phyloP scores from a whole-genome alignment of 345 rosid species.

The Eucalyptus coolabah region DNA sequence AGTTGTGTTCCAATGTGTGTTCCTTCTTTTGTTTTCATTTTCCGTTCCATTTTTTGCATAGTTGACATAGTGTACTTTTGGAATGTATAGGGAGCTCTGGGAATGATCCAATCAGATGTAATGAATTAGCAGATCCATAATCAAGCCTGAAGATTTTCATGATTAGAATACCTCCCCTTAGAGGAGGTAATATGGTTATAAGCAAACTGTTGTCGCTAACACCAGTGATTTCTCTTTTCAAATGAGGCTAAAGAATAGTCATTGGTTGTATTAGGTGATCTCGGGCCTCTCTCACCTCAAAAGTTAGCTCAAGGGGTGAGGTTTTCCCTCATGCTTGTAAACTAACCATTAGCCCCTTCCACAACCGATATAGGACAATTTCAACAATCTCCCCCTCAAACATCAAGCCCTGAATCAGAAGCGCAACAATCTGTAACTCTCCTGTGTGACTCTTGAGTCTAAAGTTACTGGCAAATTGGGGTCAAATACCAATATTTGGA shows the following conservation, averaged over 20 bases:
- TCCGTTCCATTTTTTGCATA: neutral
- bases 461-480: too few species aligned
- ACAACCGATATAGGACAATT: too few species aligned
- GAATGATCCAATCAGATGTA: neutral
- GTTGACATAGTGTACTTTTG: neutral
- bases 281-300: too few species aligned
- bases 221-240: neutral
- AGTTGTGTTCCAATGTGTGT: neutral
- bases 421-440: too few species aligned
- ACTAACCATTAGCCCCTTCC: too few species aligned
- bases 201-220: neutral
- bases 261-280: neutral
- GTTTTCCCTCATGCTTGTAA: too few species aligned
- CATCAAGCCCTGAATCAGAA: accelerated
- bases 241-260: neutral
- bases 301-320: too few species aligned
- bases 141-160: neutral
- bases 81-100: neutral
- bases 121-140: neutral
- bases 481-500: too few species aligned
- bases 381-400: too few species aligned
- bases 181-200: neutral
- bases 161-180: neutral
- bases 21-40: neutral
- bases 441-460: too few species aligned